Evolutionary conservation across 129 eudicot genomes (phyloP).

Genomic region (Arctium lappa): DNA sequence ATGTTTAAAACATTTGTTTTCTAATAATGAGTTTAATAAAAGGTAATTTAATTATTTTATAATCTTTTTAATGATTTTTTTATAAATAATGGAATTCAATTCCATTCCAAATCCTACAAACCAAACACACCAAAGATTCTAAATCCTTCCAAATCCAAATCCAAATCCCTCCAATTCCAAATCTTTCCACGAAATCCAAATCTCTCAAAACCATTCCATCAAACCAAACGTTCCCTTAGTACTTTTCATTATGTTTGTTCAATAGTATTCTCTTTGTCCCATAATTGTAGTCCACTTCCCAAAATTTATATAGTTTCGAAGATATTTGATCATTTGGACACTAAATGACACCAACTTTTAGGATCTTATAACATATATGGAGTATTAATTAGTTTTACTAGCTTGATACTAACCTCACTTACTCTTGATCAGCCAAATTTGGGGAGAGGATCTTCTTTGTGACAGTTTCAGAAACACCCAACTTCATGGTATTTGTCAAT

Average conservation of each 20-base stretch:
- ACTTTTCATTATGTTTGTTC: neutral
- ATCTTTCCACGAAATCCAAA: no score
- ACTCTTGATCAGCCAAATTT: conserved; percentile 10
- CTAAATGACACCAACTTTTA: neutral
- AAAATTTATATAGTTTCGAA: neutral
- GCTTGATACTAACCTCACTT: neutral
- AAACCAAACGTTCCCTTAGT: neutral
- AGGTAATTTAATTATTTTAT: no score
- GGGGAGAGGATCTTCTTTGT: conserved; percentile 29
- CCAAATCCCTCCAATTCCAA: no score
- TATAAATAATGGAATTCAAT: no score
- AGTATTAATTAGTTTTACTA: neutral
- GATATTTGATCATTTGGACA: neutral
- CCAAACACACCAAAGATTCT: no score
- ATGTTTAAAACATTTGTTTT: no score
- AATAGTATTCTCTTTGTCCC: neutral
- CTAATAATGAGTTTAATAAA: no score
- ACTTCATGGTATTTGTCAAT: conserved; percentile 26
- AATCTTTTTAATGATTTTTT: no score
- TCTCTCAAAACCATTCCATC: no score
- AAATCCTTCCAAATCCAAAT: no score
- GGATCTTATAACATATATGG: neutral
- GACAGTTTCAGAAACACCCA: conserved; percentile 29
- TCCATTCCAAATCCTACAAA: no score
- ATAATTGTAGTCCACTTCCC: neutral